Conservation (phyloP, 306 rosid genomes). For the Elaeagnus macrophylla region DNA sequence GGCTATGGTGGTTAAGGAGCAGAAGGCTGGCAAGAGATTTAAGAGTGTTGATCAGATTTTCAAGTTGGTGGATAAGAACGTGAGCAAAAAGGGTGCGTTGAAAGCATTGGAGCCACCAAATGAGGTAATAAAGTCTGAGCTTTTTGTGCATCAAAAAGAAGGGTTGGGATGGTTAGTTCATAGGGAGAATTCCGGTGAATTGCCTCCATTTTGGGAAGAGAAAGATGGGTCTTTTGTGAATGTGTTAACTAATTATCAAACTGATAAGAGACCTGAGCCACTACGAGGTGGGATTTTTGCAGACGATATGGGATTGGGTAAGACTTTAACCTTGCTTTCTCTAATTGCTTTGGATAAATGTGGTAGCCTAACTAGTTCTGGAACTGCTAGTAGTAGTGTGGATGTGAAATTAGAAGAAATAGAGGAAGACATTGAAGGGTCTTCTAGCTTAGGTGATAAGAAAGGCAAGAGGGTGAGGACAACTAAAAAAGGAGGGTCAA, state of each 20-base stretch:
- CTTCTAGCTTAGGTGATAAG: slow-evolving; percentile 16
- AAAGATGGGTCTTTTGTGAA: slow-evolving; percentile 41
- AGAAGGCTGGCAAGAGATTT: slow-evolving; percentile 8
- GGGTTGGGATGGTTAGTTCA: slow-evolving; percentile 57
- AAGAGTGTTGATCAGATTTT: slow-evolving; percentile 43
- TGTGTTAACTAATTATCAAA: slow-evolving; percentile 44
- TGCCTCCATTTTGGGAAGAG: slow-evolving; percentile 77
- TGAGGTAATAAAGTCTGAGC: slow-evolving; percentile 38
- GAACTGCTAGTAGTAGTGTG: slow-evolving; percentile 3
- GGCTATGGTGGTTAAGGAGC: slow-evolving; percentile 50
- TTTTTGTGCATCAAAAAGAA: slow-evolving; percentile 60
- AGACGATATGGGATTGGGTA: slow-evolving; percentile 82
- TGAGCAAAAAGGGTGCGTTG: slow-evolving; percentile 18
- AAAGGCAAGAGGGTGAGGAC: slow-evolving; percentile 30
- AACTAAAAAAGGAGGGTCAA: slow-evolving; percentile 13
- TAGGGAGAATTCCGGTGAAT: slow-evolving; percentile 40
- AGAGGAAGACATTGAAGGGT: slow-evolving; percentile 18
- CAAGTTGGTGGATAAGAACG: slow-evolving; percentile 30
- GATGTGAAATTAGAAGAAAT: slow-evolving; percentile 19
- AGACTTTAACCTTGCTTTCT: slow-evolving; percentile 66
- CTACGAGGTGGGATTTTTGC: slow-evolving; percentile 71
- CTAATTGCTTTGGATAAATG: slow-evolving; percentile 50
- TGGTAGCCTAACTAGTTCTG: slow-evolving; percentile 2
- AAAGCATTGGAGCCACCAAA: slow-evolving; percentile 38
- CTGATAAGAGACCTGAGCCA: slow-evolving; percentile 40